phyloP scores from a whole-genome alignment of 2,329 filamentous ascomycete genomes.

The Sporothrix sp. region DNA sequence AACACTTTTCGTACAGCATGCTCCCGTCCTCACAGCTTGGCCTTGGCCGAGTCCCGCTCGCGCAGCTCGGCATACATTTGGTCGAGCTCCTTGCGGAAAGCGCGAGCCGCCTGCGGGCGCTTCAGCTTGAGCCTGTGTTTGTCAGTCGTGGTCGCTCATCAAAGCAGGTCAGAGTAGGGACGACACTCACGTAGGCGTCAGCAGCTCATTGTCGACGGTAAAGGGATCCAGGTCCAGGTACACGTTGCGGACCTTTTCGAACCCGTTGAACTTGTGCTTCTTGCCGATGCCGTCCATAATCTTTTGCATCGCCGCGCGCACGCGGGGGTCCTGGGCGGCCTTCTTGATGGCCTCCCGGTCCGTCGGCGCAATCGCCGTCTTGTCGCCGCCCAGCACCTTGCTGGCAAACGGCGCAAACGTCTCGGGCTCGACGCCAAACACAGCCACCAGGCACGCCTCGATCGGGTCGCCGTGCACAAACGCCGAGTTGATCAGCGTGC shows the following conservation, averaged over 20 bases:
- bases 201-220: conserved; percentile 80
- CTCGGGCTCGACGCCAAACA: conserved; percentile 82
- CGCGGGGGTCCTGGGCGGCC: conserved; percentile 57
- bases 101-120: conserved; percentile 45
- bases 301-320: conserved; percentile 65
- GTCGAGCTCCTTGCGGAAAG: conserved; percentile 43
- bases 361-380: conserved; percentile 38
- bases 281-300: conserved; percentile 69
- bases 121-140: conserved; percentile 46
- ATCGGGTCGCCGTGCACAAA: conserved; percentile 86
- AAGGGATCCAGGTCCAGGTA: conserved; percentile 80
- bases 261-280: conserved; percentile 84
- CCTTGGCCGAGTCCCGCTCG: conserved; percentile 29
- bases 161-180: too few species aligned
- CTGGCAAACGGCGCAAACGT: conserved; percentile 72
- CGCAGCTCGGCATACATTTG: conserved; percentile 48
- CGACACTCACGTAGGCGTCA: conserved; percentile 71
- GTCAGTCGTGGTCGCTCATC: not conserved
- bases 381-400: conserved; percentile 51
- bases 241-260: conserved; percentile 69
- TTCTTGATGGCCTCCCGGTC: conserved; percentile 59
- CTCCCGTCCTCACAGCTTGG: conserved; percentile 32
- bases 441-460: conserved; percentile 70
- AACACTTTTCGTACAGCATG: not conserved
- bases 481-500: conserved; percentile 65